A percentile compares a stretch with the other conserved stretches of the same genome.
phyloP scores from a whole-genome alignment of 148 eudicot species.

The Rhododendron williamsianum region DNA sequence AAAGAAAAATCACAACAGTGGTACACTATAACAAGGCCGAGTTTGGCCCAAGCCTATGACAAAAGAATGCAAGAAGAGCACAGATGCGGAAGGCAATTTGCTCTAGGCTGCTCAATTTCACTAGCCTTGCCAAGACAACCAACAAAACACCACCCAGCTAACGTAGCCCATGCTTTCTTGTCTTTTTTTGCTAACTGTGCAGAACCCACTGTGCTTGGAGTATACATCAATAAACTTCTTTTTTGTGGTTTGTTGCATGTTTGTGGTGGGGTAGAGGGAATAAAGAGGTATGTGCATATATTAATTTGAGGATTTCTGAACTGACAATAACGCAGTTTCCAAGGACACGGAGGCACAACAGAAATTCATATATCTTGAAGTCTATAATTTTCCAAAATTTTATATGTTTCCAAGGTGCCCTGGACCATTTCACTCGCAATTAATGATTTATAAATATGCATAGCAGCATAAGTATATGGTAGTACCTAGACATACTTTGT shows the following conservation, averaged over 20 bases:
- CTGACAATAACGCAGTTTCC: not conserved
- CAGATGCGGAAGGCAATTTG: not conserved
- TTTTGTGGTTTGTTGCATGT: not conserved
- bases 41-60: not conserved
- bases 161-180: not conserved
- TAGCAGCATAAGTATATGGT: not conserved
- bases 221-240: not conserved
- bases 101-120: not conserved
- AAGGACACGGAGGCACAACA: not conserved
- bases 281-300: not conserved
- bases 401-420: not conserved
- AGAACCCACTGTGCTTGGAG: not conserved
- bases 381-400: not conserved
- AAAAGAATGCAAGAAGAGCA: not conserved
- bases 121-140: not conserved
- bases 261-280: not conserved
- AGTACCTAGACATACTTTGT: not conserved
- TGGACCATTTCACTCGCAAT: not conserved
- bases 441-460: not conserved
- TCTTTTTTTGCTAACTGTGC: not conserved
- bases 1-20: not conserved
- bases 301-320: not conserved
- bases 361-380: not conserved
- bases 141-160: not conserved
- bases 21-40: too few species aligned